These are phyloP conservation scores for Meira miltonrushii DNA, from an alignment of 1,284 basidiomycete genomes.

Conservation along the genomic window DNA sequence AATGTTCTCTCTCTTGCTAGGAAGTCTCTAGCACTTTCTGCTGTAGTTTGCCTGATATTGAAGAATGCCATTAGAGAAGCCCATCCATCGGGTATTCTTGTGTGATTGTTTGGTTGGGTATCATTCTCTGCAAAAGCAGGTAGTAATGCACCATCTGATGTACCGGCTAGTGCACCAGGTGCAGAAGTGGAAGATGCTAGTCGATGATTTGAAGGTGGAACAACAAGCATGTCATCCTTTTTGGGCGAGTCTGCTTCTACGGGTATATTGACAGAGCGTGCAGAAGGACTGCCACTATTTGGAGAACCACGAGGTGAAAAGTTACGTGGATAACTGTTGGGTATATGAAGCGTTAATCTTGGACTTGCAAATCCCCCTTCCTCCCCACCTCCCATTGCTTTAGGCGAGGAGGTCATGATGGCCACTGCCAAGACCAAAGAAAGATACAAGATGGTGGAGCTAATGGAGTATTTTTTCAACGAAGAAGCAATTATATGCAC, in stretches of 20 bases:
- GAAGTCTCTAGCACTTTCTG: conserved; percentile 10
- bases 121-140: background rate
- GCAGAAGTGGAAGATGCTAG: background rate
- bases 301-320: background rate
- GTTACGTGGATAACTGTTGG: conserved; percentile 4
- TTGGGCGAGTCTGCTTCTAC: background rate
- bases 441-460: too few species aligned
- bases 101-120: background rate
- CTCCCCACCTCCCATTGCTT: too few species aligned
- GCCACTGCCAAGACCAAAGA: too few species aligned
- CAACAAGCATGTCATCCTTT: background rate
- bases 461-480: too few species aligned
- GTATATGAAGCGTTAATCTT: conserved; percentile 3
- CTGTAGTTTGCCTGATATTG: background rate
- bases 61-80: background rate
- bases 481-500: too few species aligned
- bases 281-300: background rate
- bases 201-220: background rate
- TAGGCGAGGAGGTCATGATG: too few species aligned
- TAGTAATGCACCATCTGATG: background rate
- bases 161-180: background rate
- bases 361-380: background rate
- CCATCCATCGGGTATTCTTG: background rate
- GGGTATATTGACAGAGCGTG: background rate
- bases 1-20: conserved; percentile 9